Evolutionary conservation across 2,329 filamentous ascomycete species (phyloP), one percentile per base, ranked within the genome.

Genomic region (Sporothrix humicola): DNA sequence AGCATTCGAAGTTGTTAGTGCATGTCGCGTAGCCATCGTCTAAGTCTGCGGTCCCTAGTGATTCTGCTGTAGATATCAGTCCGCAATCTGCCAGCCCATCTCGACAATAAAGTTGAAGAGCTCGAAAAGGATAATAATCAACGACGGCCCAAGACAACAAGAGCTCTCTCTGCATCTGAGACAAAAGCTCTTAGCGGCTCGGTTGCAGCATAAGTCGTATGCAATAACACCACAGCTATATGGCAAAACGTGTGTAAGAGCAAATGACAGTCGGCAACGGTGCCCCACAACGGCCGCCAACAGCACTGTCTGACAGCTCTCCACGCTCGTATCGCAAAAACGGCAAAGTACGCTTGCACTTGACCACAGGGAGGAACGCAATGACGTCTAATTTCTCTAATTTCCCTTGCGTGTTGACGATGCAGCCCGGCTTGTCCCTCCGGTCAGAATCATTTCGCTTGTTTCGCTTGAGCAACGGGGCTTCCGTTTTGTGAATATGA

Each of bases 1-100:
- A 20, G 54, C 9, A 44, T n/a, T 23, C 3, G 31, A 50, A 68
- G 65, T 15, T 52, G 65, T 17, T 15, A 6, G 81, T 66, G 42
- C 17, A 6, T 42, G 61, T 13, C 59, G 12, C 9, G 17, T 20
- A 15, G 42, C 6, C n/a, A 66, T 46, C 20, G 5, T 59, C 13
- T 59, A 37, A 12, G 56, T 59, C 56, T 10, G 13, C 42, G 48
- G 2, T 17, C 13, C 20, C 7, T 8, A 7, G 59, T 23, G 15
- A 15, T 23, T n/a, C 5, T 20, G 37, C 6, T n/a, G n/a, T 46
- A 7, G 59, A n/a, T 17, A 9, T 3, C 20, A 44, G 10, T 44
- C 20, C n/a, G 7, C 10, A 46, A 15, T 6, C 3, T 42, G 23
- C 46, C 17, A 46, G 44, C 17, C n/a, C 37, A 46, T 20, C 13